Conservation (phyloP, 139 green algal genomes). For the Micractinium conductrix region DNA sequence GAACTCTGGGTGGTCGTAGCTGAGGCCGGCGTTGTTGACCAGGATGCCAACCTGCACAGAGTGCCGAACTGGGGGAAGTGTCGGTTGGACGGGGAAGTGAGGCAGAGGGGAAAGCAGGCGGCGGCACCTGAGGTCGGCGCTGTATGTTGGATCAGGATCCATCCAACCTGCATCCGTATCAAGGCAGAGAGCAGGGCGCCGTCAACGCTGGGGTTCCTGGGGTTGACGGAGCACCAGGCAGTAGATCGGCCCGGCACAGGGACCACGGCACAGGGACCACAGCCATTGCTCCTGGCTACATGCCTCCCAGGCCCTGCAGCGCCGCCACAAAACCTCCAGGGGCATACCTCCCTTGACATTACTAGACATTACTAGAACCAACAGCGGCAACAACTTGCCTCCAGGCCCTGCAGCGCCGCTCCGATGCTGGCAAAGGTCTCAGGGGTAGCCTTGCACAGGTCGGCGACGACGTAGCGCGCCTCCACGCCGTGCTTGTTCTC, state of each 20-base stretch:
- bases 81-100: not conserved
- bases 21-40: slow-evolving; percentile 89
- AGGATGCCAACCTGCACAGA: slow-evolving; percentile 71
- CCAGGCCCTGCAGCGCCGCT: slow-evolving; percentile 42
- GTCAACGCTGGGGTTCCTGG: not conserved
- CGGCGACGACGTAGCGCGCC: slow-evolving; percentile 44
- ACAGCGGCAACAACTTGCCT: slow-evolving; percentile 34
- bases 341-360: too few species aligned
- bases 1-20: slow-evolving; percentile 82
- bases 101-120: not conserved
- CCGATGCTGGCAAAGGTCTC: slow-evolving; percentile 34
- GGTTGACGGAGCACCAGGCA: not conserved
- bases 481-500: slow-evolving; percentile 60
- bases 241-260: too few species aligned
- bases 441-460: slow-evolving; percentile 53
- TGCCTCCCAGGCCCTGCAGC: not conserved
- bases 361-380: too few species aligned
- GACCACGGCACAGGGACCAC: not conserved
- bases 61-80: not conserved
- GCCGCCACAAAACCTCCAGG: too few species aligned
- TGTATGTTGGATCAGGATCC: too few species aligned
- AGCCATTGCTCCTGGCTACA: not conserved
- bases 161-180: not conserved
- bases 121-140: not conserved
- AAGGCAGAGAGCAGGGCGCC: not conserved